These are phyloP conservation scores for Phaeosphaeriaceae sp. DNA, from an alignment of 2,329 filamentous ascomycete genomes.

Conservation along the genomic window DNA sequence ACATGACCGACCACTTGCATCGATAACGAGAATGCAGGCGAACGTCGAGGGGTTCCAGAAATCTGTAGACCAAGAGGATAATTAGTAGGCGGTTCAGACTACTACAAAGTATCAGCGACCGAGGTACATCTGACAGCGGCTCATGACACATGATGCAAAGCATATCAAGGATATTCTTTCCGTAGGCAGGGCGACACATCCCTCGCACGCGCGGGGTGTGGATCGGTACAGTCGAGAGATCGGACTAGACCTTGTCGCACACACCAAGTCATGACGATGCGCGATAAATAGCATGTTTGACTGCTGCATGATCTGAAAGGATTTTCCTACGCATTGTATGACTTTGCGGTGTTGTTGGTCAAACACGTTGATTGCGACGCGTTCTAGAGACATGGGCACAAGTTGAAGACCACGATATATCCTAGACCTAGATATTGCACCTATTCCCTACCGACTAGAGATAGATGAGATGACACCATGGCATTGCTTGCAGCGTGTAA, in stretches of 20 bases:
- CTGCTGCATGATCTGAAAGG: not conserved
- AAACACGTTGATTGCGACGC: no score
- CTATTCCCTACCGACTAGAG: not conserved
- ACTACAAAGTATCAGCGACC: not conserved
- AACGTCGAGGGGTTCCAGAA: not conserved
- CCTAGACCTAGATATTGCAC: not conserved
- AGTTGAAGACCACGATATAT: no score
- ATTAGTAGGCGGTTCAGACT: not conserved
- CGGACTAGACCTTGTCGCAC: not conserved
- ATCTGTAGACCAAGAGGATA: not conserved
- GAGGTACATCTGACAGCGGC: slow-evolving; percentile 9
- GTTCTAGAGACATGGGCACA: no score
- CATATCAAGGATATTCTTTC: slow-evolving; percentile 1
- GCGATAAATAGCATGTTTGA: not conserved
- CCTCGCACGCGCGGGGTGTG: slow-evolving; percentile 7
- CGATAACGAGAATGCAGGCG: not conserved
- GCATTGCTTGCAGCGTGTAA: not conserved
- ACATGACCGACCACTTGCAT: slow-evolving; percentile 6
- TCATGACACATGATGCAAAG: slow-evolving; percentile 8
- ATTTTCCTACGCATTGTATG: not conserved
- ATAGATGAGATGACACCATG: not conserved
- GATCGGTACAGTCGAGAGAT: slow-evolving; percentile 8
- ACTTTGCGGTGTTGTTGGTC: not conserved
- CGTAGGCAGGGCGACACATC: slow-evolving; percentile 11
- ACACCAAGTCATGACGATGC: not conserved